A percentile compares a stretch with the other conserved stretches of the same genome.
phyloP scores from a whole-genome alignment of 176 grass and related monocot species.

The Tuctoria greenei region DNA sequence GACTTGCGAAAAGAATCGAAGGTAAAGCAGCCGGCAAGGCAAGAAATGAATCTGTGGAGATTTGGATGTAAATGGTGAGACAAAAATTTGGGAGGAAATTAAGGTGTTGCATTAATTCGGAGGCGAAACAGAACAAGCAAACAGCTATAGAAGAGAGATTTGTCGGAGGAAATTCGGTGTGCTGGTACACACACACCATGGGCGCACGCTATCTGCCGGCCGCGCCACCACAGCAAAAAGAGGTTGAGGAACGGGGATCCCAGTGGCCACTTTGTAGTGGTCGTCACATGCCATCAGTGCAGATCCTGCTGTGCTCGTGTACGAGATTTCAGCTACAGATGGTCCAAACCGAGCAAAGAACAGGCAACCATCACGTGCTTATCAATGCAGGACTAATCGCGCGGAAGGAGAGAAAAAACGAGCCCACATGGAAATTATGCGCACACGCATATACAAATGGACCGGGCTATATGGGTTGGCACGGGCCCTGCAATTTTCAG shows the following conservation, averaged over 20 bases:
- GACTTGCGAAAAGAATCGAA: neutral
- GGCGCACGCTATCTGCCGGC: neutral
- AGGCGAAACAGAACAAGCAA: neutral
- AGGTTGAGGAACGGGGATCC: neutral
- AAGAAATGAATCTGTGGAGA: conserved; percentile 3
- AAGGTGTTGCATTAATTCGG: neutral
- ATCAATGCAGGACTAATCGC: neutral
- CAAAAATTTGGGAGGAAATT: conserved; percentile 5
- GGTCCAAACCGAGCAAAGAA: neutral
- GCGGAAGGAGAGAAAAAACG: neutral
- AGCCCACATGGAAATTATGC: neutral
- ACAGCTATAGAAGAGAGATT: too few relatives aligned
- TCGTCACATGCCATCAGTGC: neutral
- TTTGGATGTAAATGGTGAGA: neutral
- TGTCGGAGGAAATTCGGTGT: too few relatives aligned
- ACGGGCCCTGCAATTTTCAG: too few relatives aligned
- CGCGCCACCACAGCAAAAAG: neutral
- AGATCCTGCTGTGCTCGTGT: neutral
- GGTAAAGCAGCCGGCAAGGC: neutral
- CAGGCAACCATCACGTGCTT: neutral
- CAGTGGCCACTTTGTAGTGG: neutral
- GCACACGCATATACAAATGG: neutral
- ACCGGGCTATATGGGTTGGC: too few relatives aligned
- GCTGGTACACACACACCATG: neutral
- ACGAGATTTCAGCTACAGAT: neutral